A percentile compares a stretch with the other conserved stretches of the same genome.
phyloP scores from a whole-genome alignment of 2,329 filamentous ascomycete genomes.

The Botrytis medusae region DNA sequence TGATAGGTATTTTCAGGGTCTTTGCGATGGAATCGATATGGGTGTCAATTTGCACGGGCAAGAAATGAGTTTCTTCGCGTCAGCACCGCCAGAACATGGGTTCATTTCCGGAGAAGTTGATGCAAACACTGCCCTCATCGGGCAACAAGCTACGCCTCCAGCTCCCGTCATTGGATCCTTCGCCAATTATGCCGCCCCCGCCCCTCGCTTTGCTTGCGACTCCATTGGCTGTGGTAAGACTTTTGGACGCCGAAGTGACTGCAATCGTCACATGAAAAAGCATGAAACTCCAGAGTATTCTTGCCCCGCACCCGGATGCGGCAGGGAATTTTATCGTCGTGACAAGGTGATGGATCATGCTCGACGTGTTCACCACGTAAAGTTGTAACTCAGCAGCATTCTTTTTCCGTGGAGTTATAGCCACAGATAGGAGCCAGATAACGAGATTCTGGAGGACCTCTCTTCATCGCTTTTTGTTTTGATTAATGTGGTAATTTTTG shows the following conservation, averaged over 20 bases:
- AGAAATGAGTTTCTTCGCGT: neutral
- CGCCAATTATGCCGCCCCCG: neutral
- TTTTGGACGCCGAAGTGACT: constrained; percentile 4
- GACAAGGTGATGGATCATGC: constrained; percentile 1
- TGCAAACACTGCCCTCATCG: neutral
- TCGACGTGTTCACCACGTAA: neutral
- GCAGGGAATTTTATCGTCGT: neutral
- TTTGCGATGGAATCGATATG: neutral
- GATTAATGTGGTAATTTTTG: neutral
- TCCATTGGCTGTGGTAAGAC: neutral
- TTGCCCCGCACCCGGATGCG: neutral
- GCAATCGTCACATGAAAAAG: constrained; percentile 1
- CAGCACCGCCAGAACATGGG: neutral
- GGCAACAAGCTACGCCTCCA: neutral
- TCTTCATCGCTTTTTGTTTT: neutral
- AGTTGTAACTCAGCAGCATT: neutral
- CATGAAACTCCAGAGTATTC: neutral
- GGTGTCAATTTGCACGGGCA: neutral
- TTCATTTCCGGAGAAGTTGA: neutral
- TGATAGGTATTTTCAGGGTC: neutral
- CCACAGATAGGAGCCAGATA: neutral
- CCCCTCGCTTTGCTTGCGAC: neutral
- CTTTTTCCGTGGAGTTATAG: neutral
- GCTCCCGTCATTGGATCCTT: neutral
- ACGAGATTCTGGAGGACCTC: neutral